Base-by-base conservation (phyloP, 495 filamentous ascomycete genomes). In the Talaromyces stipitatus region DNA sequence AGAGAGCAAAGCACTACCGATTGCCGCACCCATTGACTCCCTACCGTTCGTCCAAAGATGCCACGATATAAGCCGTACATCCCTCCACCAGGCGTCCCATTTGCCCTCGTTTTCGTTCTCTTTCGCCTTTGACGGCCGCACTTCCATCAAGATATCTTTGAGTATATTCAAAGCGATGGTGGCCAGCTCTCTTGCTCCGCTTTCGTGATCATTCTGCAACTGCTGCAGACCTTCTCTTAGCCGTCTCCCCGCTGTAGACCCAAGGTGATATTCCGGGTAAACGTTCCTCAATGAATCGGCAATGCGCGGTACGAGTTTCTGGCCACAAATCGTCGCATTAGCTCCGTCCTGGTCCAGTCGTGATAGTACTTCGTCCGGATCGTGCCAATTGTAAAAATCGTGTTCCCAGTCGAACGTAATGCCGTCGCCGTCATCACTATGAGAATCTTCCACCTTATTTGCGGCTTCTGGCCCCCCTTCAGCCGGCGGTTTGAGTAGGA, bases 371-470 rank as follows among this genome's bases (percentile, higher is more conserved):
- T 51, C 48, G 2, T 51, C 48, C 6, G 48, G 48, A 14, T 51
- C 48, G 8, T 82, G 75, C 80, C 83, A 88, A 20, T 67, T 64
- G 70, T 75, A 84, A 0, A 63, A 66, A 0, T 80, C 76, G 60
- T 87, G 83, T 61, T 89, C 85, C 83, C 84, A 85, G 66, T 87
- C 78, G 27, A 78, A 75, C 10, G 62, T 62, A 52, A 87, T 84
- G 5, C 65, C 67, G 0, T 65, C 65, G 28, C 74, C 72, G 8
- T 72, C 65, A 5, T 52, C 50, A 9, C 55, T 62, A 12, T 16
- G n/a, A 24, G n/a, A 20, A 5, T 55, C 29, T 14, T 28, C 36
- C 1, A 12, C 36, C 33, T 64, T 50, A 55, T 10, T 12, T 11
- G 9, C 7, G 10, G 18, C 30, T 12, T 43, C 18, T 22, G 54